Conservation (phyloP, 306 rosid species). For the Citrullus colocynthis region DNA sequence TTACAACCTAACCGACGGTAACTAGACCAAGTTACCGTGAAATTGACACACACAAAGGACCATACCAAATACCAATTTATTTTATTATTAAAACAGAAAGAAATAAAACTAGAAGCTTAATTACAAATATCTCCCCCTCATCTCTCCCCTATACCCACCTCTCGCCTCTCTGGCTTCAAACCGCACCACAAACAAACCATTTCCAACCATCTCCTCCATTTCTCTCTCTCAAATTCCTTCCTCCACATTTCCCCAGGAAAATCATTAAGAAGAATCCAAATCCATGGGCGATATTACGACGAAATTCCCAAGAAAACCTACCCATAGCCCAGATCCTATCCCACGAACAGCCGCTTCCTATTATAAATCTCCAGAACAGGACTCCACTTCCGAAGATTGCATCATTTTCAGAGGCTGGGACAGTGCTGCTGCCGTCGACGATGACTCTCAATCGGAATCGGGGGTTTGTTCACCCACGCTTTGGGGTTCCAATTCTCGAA, state of each 20-base stretch:
- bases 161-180: slow-evolving; percentile 1
- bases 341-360: neutral
- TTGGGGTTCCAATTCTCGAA: slow-evolving; percentile 31
- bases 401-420: neutral
- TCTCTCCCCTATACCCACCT: neutral
- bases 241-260: slow-evolving; percentile 26
- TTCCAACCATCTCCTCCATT: neutral
- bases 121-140: neutral
- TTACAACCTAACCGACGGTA: slow-evolving; percentile 2
- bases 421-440: neutral
- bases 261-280: slow-evolving; percentile 12
- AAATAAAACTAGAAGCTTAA: neutral
- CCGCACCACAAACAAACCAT: neutral
- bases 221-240: neutral
- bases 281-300: slow-evolving; percentile 5
- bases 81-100: too few relatives aligned
- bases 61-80: neutral
- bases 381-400: neutral
- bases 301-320: neutral
- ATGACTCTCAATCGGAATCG: slow-evolving; percentile 13
- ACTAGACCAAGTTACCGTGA: neutral
- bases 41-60: neutral
- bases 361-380: neutral
- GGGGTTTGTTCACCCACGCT: slow-evolving; percentile 53
- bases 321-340: neutral